A percentile compares a stretch with the other conserved stretches of the same genome.
These are phyloP conservation scores for Astragalus membranaceus DNA, from an alignment of 306 rosid genomes.

Conservation along the genomic window DNA sequence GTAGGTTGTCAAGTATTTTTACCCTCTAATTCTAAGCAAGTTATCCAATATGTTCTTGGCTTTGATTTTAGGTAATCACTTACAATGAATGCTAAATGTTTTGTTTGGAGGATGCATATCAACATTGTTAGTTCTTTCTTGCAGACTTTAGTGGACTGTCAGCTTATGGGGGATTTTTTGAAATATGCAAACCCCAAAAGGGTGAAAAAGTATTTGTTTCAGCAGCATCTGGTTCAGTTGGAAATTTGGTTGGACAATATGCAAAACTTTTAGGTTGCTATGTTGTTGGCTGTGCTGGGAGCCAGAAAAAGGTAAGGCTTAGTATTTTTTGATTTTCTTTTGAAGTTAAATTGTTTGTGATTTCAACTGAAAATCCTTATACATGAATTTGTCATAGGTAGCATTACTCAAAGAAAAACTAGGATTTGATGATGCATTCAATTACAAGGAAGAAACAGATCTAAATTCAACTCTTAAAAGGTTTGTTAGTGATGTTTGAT, in stretches of 20 bases:
- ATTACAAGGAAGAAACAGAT: slow-evolving; percentile 64
- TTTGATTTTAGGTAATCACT: slow-evolving; percentile 10
- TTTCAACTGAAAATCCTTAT: not conserved
- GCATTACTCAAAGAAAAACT: slow-evolving; percentile 52
- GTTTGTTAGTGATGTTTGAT: slow-evolving; percentile 26
- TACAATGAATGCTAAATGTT: not conserved
- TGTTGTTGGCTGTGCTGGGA: slow-evolving; percentile 76
- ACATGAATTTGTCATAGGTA: slow-evolving; percentile 32
- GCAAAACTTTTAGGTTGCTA: slow-evolving; percentile 73
- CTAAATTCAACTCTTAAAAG: slow-evolving; percentile 48
- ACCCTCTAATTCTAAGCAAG: not conserved
- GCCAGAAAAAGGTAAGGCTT: slow-evolving; percentile 47
- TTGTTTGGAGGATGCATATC: not conserved
- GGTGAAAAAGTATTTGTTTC: slow-evolving; percentile 78
- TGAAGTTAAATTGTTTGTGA: not conserved
- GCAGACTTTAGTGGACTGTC: slow-evolving; percentile 59
- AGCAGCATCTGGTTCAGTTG: slow-evolving; percentile 65
- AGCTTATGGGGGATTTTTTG: slow-evolving; percentile 67
- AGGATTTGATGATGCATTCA: slow-evolving; percentile 78
- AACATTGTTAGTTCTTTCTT: not conserved
- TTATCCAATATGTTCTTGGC: slow-evolving; percentile 2
- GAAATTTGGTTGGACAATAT: slow-evolving; percentile 63
- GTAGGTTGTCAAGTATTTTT: not conserved
- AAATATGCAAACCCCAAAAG: slow-evolving; percentile 47
- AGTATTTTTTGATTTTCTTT: not conserved